Evolutionary conservation across 768 basidiomycete genomes (phyloP).

Genomic region (Naganishia antarctica): DNA sequence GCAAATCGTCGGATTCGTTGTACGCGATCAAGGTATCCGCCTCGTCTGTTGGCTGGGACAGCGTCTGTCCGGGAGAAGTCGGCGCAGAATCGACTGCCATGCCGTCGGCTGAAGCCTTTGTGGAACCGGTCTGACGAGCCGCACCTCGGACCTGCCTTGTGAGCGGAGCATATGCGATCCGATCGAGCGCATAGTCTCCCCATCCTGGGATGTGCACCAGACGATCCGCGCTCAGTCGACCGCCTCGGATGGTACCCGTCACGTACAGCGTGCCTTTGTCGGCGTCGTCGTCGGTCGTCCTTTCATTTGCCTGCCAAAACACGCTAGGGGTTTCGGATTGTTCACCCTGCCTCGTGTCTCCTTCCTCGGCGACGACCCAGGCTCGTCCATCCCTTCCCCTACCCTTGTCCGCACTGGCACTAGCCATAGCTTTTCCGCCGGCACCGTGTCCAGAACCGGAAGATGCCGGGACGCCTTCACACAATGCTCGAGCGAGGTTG

Average conservation of each 20-base stretch:
- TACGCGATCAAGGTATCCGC: slow-evolving; percentile 82
- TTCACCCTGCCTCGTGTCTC: slow-evolving; percentile 20
- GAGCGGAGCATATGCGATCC: slow-evolving; percentile 20
- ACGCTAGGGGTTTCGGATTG: slow-evolving; percentile 17
- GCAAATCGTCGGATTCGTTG: slow-evolving; percentile 71
- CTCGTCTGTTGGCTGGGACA: slow-evolving; percentile 62
- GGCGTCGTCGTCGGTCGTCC: slow-evolving; percentile 40
- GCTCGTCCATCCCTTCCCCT: slow-evolving; percentile 61
- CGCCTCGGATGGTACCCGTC: slow-evolving; percentile 80
- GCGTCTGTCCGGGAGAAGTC: slow-evolving; percentile 40
- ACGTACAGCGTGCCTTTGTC: slow-evolving; percentile 64
- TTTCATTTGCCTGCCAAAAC: slow-evolving; percentile 22
- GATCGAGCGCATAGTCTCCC: slow-evolving; percentile 76
- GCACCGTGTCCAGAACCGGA: slow-evolving; percentile 52
- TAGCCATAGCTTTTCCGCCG: too few relatives aligned
- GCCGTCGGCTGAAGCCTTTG: slow-evolving; percentile 46
- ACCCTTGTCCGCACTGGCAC: too few relatives aligned
- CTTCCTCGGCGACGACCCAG: slow-evolving; percentile 64
- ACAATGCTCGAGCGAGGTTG: slow-evolving; percentile 68
- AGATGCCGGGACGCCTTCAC: slow-evolving; percentile 75
- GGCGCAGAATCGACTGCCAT: slow-evolving; percentile 66
- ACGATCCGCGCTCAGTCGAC: slow-evolving; percentile 69
- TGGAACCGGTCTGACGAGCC: slow-evolving; percentile 37
- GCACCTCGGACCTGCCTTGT: slow-evolving; percentile 32
- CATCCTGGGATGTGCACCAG: slow-evolving; percentile 79